These are phyloP conservation scores for Fraxinus excelsior DNA, from an alignment of 257 asterid genomes.

Conservation along the genomic window DNA sequence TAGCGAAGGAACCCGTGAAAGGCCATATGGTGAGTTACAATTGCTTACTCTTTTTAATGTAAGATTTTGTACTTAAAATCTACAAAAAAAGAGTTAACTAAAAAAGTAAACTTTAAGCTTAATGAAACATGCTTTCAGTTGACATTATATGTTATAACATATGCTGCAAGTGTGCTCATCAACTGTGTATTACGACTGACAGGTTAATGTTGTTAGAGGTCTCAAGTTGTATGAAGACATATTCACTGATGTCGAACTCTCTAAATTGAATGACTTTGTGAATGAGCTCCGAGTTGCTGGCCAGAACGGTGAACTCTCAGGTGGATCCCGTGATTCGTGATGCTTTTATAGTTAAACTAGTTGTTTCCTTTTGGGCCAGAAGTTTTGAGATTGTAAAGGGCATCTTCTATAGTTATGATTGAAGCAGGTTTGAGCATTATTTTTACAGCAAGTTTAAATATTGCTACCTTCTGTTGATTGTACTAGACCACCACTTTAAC, in stretches of 20 bases:
- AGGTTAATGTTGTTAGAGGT: constrained; percentile 95
- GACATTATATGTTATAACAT: not conserved
- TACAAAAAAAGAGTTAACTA: not conserved
- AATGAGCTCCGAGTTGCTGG: constrained; percentile 90
- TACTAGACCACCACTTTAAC: constrained; percentile 20
- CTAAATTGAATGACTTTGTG: constrained; percentile 79
- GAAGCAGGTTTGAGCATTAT: constrained; percentile 36
- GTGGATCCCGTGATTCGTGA: constrained; percentile 90
- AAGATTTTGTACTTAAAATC: too few relatives aligned
- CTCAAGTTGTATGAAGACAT: constrained; percentile 84
- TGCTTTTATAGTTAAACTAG: constrained; percentile 73
- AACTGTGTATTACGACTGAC: constrained; percentile 24
- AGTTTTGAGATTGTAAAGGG: constrained; percentile 50
- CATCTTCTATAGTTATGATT: not conserved
- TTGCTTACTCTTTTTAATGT: not conserved
- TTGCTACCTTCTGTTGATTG: constrained; percentile 28
- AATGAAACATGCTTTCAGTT: not conserved
- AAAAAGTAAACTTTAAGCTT: not conserved
- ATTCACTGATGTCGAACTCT: constrained; percentile 71
- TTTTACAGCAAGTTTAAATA: constrained; percentile 37
- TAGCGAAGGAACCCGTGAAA: constrained; percentile 81
- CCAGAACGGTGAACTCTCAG: constrained; percentile 97
- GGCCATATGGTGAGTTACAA: constrained; percentile 76
- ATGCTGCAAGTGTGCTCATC: constrained; percentile 10
- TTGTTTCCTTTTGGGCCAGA: constrained; percentile 78